Base-by-base conservation (phyloP, 257 asterid species). In the Orobanche coerulescens region DNA sequence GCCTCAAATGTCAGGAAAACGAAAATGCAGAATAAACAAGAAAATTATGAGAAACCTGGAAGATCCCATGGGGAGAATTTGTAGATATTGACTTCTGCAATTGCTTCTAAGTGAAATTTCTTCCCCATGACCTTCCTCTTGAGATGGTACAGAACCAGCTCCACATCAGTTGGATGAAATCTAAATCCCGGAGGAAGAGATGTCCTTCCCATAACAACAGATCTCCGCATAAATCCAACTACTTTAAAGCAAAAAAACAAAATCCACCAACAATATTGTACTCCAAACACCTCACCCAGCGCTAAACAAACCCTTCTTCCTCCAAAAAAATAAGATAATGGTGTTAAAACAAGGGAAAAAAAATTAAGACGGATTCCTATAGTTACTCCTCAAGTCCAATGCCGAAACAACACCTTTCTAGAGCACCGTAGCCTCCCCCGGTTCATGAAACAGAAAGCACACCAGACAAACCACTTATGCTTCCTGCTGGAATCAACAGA, bases 41-140 rank as follows among this genome's bases (percentile, higher is more conserved):
- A 46, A 5, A 46, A 16, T n/a, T n/a, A 1, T 44, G 36, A 22
- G 34, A 39, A 48, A 91, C 97, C 97, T 62, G 96, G 97, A 58
- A 91, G 96, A 74, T 91, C 97, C 95, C 94, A 80, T 1, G 97
- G 97, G 58, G 89, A 76, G 56, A 70, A 82, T 40, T 79, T 77
- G 65, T 87, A 80, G 56, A 91, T 82, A 75, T 91, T 85, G 66
- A 91, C 92, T 51, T 91, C 97, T 0, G 95, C 71, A 66, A 91
- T 77, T 53, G 88, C 90, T 71, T 91, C 85, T 57, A 78, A 58
- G 42, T 10, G 80, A 69, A 78, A 65, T 77, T 76, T 77, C 78
- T 75, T 85, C 62, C 96, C 92, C 75, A 70, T 13, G 24, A 85
- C 63, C 73, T 87, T 87, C 73, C 92, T 75, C 72, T 91, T 91